Evolutionary conservation across 805 yeast genomes (phyloP).

Genomic region (Hanseniaspora pseudoguilliermondii): DNA sequence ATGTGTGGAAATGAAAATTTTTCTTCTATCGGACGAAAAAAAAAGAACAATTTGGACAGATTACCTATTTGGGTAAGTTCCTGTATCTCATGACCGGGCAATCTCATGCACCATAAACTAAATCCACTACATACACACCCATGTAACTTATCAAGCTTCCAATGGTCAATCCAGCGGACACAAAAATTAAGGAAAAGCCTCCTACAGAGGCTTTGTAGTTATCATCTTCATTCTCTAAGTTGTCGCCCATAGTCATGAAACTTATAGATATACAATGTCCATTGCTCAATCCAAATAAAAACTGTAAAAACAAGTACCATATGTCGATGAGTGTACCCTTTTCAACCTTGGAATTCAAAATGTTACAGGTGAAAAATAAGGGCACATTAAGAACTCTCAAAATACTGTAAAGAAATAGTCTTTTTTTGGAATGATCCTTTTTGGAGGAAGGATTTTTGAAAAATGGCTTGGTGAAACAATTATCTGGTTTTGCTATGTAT

Average conservation of each 20-base stretch:
- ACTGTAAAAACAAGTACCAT: constrained; percentile 57
- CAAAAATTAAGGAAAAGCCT: constrained; percentile 72
- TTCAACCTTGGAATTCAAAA: constrained; percentile 14
- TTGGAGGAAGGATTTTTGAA: constrained; percentile 18
- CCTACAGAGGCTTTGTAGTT: constrained; percentile 84
- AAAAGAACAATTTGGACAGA: background rate
- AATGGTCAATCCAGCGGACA: constrained; percentile 61
- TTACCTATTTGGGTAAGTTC: background rate
- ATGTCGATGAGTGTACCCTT: constrained; percentile 39
- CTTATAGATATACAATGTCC: constrained; percentile 75
- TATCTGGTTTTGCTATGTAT: constrained; percentile 38
- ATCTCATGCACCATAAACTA: background rate
- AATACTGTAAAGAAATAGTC: constrained; percentile 42
- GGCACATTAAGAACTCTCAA: constrained; percentile 53
- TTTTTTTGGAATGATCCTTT: constrained; percentile 17
- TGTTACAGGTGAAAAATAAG: constrained; percentile 43
- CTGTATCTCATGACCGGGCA: background rate
- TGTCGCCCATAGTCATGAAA: constrained; percentile 60
- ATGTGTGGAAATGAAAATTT: background rate
- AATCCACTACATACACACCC: constrained; percentile 32
- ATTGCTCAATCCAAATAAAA: constrained; percentile 71
- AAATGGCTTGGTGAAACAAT: constrained; percentile 16
- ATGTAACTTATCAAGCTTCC: constrained; percentile 71
- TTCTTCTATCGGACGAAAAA: background rate
- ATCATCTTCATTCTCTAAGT: constrained; percentile 37